Conservation (phyloP, 2,329 filamentous ascomycete genomes). For the Mycocentrospora acerina region DNA sequence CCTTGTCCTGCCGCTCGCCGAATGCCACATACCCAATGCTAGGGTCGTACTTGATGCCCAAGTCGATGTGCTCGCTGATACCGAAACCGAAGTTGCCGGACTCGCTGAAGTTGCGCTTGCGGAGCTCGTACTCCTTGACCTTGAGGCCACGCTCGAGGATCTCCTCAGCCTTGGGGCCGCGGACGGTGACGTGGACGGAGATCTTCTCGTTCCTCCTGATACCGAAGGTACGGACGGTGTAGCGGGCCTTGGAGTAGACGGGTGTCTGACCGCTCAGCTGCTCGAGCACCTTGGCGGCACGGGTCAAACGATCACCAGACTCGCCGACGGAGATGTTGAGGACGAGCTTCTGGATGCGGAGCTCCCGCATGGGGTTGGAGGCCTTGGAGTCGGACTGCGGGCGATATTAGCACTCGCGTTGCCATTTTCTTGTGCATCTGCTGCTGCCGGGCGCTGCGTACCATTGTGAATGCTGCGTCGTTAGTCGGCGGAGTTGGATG, state of each 20-base stretch:
- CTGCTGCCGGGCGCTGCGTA: conserved; percentile 20
- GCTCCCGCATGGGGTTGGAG: conserved; percentile 99
- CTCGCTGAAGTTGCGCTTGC: conserved; percentile 99
- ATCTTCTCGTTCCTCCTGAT: conserved; percentile 99
- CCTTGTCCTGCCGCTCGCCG: neutral
- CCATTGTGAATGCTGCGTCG: conserved; percentile 43
- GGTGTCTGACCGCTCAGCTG: conserved; percentile 99
- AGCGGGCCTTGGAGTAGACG: conserved; percentile 99
- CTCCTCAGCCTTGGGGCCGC: conserved; percentile 98
- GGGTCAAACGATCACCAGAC: conserved; percentile 99
- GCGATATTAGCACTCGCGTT: conserved; percentile 24
- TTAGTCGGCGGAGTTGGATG: conserved; percentile 39
- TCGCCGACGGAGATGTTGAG: conserved; percentile 99
- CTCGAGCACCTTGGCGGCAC: conserved; percentile 99
- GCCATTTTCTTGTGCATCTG: conserved; percentile 4
- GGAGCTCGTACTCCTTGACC: conserved; percentile 99
- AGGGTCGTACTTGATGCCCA: conserved; percentile 80
- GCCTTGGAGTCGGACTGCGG: conserved; percentile 60
- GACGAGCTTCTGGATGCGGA: conserved; percentile 98
- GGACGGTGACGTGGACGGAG: conserved; percentile 97
- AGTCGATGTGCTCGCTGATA: conserved; percentile 99
- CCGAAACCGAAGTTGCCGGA: conserved; percentile 96
- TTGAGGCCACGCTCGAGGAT: conserved; percentile 99
- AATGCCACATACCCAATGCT: conserved; percentile 40
- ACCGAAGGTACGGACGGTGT: conserved; percentile 99